Base-by-base conservation (phyloP, 352 stramenopile genomes). In the Pythium dissotocum region DNA sequence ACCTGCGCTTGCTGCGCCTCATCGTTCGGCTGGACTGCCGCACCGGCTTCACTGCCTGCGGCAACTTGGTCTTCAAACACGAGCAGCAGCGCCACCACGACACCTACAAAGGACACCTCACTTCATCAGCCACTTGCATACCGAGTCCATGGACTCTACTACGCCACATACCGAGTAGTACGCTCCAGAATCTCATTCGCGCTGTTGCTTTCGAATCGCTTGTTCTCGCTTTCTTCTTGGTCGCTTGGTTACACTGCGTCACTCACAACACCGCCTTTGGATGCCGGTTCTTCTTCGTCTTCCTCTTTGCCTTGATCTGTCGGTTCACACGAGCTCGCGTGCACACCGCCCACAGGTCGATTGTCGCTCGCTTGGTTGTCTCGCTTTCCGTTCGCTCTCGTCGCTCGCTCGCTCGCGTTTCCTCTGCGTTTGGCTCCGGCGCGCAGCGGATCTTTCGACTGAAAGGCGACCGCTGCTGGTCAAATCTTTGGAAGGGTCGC, bases 131-230 rank as follows among this genome's bases (percentile, higher is more conserved):
- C n/a, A n/a, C n/a, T n/a, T n/a, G n/a, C n/a, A n/a, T n/a, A n/a
- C n/a, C n/a, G n/a, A n/a, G n/a, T n/a, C n/a, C n/a, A n/a, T n/a
- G n/a, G n/a, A n/a, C n/a, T n/a, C n/a, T n/a, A n/a, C n/a, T n/a
- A n/a, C n/a, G n/a, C n/a, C 5, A 58, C 60, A 8, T 35, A 69
- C 63, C 42, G 54, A 69, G 58, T 58, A 69, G 24, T 18, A 69
- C 32, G 54, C 44, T 46, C 63, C 63, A 69, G 54, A 69, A 63
- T 56, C 36, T 69, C 63, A 69, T 63, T n/a, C n/a, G 42, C 36
- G 30, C n/a, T 26, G 2, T 49, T 9, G 26, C 24, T 24, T 12
- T 13, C 32, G 6, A 55, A 2, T 56, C 30, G 26, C 21, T 18
- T 28, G 21, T 13, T 52, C 35, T 53, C n/a, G n/a, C n/a, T n/a